A percentile compares a stretch with the other conserved stretches of the same genome.
Evolutionary conservation across 768 basidiomycete genomes (phyloP).

Genomic region (Tulasnella sp.): DNA sequence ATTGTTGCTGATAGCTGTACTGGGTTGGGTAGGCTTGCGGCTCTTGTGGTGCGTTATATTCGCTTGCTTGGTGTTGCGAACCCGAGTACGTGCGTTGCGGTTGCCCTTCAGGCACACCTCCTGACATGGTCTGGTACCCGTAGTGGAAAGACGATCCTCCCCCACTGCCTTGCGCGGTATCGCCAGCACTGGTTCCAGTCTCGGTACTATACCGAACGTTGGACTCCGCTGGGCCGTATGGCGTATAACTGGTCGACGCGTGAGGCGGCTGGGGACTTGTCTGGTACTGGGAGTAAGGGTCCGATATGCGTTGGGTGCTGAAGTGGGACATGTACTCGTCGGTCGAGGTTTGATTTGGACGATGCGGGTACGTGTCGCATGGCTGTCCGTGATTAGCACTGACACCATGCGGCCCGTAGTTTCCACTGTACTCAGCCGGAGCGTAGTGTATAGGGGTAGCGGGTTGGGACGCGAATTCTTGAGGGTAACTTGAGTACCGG

Average conservation of each 20-base stretch:
- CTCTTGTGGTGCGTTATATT: not conserved
- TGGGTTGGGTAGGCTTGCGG: not conserved
- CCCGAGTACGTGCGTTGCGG: not conserved
- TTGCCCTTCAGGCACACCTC: no score
- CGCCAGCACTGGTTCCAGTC: not conserved
- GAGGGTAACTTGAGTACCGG: not conserved
- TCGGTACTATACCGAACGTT: not conserved
- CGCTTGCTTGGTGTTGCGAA: not conserved
- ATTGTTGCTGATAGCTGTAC: not conserved
- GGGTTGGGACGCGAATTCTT: not conserved
- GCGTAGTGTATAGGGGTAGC: not conserved
- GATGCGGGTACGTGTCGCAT: conserved; percentile 12
- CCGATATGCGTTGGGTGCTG: no score
- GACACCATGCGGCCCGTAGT: conserved; percentile 9
- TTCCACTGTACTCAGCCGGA: not conserved
- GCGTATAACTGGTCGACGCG: not conserved
- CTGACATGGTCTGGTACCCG: no score
- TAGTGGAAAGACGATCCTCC: no score
- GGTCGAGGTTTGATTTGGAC: not conserved
- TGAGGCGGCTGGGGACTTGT: no score
- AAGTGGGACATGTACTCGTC: not conserved
- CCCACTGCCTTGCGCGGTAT: no score
- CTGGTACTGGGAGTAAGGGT: no score
- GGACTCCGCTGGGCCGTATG: not conserved
- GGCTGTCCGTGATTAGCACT: conserved; percentile 11